Evolutionary conservation across 176 grass and related monocot genomes (phyloP).

Genomic region (Pontederia paniculata): DNA sequence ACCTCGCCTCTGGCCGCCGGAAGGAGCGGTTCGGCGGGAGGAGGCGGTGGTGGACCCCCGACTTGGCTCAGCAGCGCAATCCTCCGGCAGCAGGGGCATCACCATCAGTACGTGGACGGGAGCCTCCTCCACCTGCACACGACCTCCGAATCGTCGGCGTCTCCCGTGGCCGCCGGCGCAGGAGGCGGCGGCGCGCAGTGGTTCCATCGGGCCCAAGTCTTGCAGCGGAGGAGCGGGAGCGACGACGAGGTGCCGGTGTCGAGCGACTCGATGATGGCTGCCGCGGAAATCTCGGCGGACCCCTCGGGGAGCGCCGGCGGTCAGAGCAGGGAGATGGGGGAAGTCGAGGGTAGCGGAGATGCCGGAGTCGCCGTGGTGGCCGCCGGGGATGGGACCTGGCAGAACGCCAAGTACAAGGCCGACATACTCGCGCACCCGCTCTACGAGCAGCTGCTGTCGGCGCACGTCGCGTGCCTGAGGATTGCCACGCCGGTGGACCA

Average conservation of each 20-base stretch:
- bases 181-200: conserved; percentile 8
- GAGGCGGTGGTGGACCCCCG: conserved; percentile 26
- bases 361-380: neutral
- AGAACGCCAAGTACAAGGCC: conserved; percentile 37
- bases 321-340: conserved; percentile 1
- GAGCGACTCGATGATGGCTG: conserved; percentile 21
- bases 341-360: neutral
- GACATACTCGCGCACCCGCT: conserved; percentile 82
- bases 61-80: conserved; percentile 49
- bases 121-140: conserved; percentile 72
- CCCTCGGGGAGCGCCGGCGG: neutral
- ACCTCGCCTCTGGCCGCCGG: neutral
- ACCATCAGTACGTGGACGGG: conserved; percentile 37
- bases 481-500: conserved; percentile 96
- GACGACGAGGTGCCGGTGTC: conserved; percentile 32
- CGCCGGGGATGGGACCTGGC: conserved; percentile 14
- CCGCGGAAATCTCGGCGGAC: conserved; percentile 20
- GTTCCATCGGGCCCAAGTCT: neutral
- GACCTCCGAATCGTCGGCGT: conserved; percentile 41
- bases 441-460: conserved; percentile 82
- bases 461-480: conserved; percentile 84
- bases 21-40: neutral
- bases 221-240: conserved; percentile 8
- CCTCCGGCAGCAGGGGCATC: conserved; percentile 29
- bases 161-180: conserved; percentile 5